Evolutionary conservation across 768 basidiomycete genomes (phyloP), one percentile per base, ranked within the genome.

Genomic region (Boletus barrowsii): DNA sequence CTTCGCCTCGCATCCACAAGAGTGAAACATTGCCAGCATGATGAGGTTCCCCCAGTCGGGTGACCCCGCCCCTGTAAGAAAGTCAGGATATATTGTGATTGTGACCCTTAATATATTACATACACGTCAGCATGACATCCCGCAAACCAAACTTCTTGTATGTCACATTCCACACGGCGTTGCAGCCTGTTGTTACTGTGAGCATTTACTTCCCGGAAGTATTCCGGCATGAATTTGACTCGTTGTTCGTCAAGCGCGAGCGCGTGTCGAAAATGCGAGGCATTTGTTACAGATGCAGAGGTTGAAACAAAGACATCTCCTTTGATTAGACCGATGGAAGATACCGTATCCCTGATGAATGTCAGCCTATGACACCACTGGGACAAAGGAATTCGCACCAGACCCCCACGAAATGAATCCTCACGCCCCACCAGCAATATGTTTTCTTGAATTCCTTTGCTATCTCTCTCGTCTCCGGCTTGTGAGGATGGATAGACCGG

Each of bases 21-120:
- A 33, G 33, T 13, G 33, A 33, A 10, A 33, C 33, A 33, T 54
- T 49, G 2, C 53, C 53, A n/a, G 47, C 53, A 37, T 54, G 53
- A 13, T 49, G 9, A 17, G 33, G 41, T 15, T 48, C 13, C 2
- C 45, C 51, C 2, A 30, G 45, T 41, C 53, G 33, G 22, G 8
- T 29, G 3, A 36, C 35, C 13, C 53, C 53, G 3, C 53, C 53
- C 7, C 53, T 54, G 32, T 0, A 20, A 18, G 32, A 26, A 26
- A 26, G 5, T 13, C 10, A 29, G 14, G 15, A 18, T 13, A 22
- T 2, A 22, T 43, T 10, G 42, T 10, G 5, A 10, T 29, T 10
- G 5, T 9, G 10, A 1, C 9, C 2, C 3, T 3, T 3, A 5
- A 10, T 17, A 20, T 33, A 10, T 33, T 11, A 46, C 44, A 33